These are phyloP conservation scores for Chaetomium tenue DNA, from an alignment of 495 filamentous ascomycete genomes.

Conservation along the genomic window DNA sequence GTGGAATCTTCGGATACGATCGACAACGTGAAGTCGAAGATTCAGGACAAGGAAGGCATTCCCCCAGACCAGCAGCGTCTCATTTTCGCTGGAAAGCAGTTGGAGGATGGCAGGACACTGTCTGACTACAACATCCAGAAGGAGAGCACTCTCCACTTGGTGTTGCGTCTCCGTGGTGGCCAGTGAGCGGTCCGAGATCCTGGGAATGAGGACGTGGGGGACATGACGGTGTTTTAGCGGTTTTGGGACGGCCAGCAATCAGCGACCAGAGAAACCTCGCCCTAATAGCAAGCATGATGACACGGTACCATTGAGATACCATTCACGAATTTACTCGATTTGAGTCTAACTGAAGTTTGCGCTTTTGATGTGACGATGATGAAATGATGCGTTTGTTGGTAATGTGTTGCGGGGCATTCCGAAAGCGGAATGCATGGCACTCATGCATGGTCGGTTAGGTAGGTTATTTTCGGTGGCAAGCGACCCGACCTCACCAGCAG, in stretches of 20 bases:
- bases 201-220: background rate
- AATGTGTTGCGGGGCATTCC: no score
- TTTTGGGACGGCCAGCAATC: conserved; percentile 19
- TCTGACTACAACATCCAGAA: conserved; percentile 95
- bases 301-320: conserved; percentile 15
- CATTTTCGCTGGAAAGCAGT: conserved; percentile 88
- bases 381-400: background rate
- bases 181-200: conserved; percentile 50
- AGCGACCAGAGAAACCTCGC: conserved; percentile 13
- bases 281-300: conserved; percentile 12
- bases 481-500: background rate
- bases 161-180: conserved; percentile 83
- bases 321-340: conserved; percentile 16
- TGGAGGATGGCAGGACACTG: conserved; percentile 80
- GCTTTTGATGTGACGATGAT: background rate
- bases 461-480: background rate
- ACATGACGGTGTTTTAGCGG: conserved; percentile 21
- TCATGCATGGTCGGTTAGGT: no score
- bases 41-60: conserved; percentile 91
- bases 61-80: conserved; percentile 86
- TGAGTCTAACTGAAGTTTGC: background rate
- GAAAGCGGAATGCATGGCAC: no score
- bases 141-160: conserved; percentile 84
- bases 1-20: conserved; percentile 89
- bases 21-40: conserved; percentile 90